Conservation (phyloP, 257 asterid species). For the Primulina eburnea region DNA sequence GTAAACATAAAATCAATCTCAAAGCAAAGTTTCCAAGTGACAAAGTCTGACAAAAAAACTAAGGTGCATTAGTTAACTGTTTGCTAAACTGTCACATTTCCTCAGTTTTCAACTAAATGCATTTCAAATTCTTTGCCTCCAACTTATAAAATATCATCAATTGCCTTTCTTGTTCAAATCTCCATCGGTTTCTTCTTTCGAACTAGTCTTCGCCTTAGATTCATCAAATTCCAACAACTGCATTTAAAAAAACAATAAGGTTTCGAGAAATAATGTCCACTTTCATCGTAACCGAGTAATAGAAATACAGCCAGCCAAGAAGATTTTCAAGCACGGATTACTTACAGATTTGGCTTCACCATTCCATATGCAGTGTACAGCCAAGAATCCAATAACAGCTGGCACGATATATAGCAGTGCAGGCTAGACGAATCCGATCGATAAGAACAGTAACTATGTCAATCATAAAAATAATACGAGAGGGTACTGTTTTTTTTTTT, state of each 20-base stretch:
- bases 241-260: neutral
- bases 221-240: constrained; percentile 85
- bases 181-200: constrained; percentile 43
- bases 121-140: constrained; percentile 10
- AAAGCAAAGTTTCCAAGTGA: neutral
- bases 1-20: neutral
- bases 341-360: constrained; percentile 89
- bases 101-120: neutral
- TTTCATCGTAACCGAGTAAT: neutral
- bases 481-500: neutral
- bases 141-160: constrained; percentile 27
- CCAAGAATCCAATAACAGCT: constrained; percentile 89
- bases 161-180: constrained; percentile 52
- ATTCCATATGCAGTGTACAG: constrained; percentile 81
- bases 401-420: constrained; percentile 93
- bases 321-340: constrained; percentile 7
- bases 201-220: constrained; percentile 42
- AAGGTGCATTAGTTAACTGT: neutral
- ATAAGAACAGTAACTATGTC: constrained; percentile 16
- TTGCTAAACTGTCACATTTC: neutral
- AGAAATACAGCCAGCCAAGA: neutral
- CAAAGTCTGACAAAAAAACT: neutral
- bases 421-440: constrained; percentile 51
- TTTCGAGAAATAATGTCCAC: neutral
- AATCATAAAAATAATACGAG: constrained; percentile 11